These are phyloP conservation scores for Babesia gibsoni DNA, from an alignment of 169 alveolate species.

Conservation along the genomic window DNA sequence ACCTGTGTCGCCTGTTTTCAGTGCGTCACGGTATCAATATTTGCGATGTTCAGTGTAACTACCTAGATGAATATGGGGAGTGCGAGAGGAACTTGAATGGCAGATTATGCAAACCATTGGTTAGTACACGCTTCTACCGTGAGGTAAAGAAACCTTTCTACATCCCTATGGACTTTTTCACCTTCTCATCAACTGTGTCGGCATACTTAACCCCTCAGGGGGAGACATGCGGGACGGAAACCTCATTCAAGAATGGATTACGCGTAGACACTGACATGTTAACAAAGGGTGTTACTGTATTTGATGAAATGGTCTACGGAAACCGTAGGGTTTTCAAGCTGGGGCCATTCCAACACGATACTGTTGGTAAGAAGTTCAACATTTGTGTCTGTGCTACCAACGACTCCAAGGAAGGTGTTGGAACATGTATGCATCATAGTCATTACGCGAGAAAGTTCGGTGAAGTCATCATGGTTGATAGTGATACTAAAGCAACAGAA, in stretches of 20 bases:
- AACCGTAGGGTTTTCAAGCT: constrained; percentile 8
- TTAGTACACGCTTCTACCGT: constrained; percentile 21
- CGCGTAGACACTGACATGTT: no score
- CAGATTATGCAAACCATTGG: constrained; percentile 9
- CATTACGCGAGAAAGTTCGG: constrained; percentile 26
- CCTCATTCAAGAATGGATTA: background rate
- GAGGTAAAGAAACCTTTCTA: background rate
- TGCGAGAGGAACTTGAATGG: constrained; percentile 1
- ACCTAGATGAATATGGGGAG: background rate
- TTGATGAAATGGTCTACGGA: constrained; percentile 7
- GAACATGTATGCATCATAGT: background rate
- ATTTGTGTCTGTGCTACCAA: constrained; percentile 40
- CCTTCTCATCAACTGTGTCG: constrained; percentile 25
- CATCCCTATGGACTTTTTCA: constrained; percentile 10
- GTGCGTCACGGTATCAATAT: constrained; percentile 28
- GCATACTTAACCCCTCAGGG: constrained; percentile 27
- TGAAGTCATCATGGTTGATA: constrained; percentile 12
- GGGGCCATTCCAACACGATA: constrained; percentile 29
- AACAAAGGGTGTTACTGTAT: background rate
- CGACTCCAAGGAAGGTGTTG: background rate
- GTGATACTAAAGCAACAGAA: background rate
- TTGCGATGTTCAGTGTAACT: background rate
- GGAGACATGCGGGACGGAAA: background rate
- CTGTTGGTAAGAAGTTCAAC: background rate
- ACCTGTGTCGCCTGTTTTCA: background rate